phyloP scores from a whole-genome alignment of 805 yeast genomes.

The Priceomyces medius region DNA sequence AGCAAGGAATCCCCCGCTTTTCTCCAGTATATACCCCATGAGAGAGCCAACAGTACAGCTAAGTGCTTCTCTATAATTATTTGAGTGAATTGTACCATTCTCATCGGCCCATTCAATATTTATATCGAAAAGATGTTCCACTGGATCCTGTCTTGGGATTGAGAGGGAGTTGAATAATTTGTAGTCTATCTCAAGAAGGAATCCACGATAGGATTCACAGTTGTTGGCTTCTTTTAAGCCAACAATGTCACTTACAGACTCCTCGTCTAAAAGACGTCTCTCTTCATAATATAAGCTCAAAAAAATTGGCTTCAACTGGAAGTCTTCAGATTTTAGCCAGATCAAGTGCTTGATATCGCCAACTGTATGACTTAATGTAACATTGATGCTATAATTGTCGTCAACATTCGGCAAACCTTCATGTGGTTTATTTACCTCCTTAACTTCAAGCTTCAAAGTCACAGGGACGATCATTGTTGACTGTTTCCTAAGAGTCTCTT shows the following conservation, averaged over 20 bases:
- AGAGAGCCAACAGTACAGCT: constrained; percentile 18
- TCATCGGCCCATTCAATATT: constrained; percentile 15
- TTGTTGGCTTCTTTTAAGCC: constrained; percentile 3
- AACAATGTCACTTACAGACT: constrained; percentile 11
- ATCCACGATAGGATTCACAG: constrained; percentile 1
- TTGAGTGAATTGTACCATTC: constrained; percentile 7
- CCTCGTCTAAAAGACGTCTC: constrained; percentile 10
- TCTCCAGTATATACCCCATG: constrained; percentile 18
- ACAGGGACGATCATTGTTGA: constrained; percentile 21
- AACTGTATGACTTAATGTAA: constrained; percentile 23
- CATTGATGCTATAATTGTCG: constrained; percentile 14
- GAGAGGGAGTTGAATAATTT: constrained; percentile 16
- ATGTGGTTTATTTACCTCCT: constrained; percentile 6
- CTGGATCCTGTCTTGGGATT: constrained; percentile 25
- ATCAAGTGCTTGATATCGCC: constrained; percentile 26
- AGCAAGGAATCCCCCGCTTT: constrained; percentile 10
- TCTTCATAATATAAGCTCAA: constrained; percentile 13
- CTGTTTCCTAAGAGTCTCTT: no score
- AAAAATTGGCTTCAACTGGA: constrained; percentile 26
- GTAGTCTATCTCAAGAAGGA: constrained; percentile 23
- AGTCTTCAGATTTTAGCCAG: constrained; percentile 26
- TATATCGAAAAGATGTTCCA: constrained; percentile 23
- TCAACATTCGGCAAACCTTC: not conserved
- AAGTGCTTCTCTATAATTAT: constrained; percentile 19
- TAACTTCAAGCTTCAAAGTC: constrained; percentile 12